Conservation (phyloP, 345 rosid genomes). For the Hibiscus trionum region DNA sequence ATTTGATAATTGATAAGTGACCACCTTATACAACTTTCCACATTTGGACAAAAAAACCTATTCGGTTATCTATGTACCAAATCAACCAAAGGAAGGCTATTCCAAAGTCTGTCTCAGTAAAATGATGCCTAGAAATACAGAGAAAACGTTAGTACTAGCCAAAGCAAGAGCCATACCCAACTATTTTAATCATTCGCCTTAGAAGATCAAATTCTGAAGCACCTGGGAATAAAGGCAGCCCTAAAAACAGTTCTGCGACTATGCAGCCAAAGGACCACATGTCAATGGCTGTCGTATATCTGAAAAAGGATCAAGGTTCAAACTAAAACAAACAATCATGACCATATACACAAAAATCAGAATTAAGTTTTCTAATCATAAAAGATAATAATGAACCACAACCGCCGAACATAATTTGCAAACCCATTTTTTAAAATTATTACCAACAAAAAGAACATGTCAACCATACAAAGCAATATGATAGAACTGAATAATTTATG, state of each 20-base stretch:
- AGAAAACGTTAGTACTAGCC: background rate
- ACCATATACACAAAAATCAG: background rate
- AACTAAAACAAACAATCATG: conserved; percentile 3
- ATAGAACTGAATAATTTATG: background rate
- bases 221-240: conserved; percentile 96
- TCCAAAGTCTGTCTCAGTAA: background rate
- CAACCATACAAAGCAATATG: background rate
- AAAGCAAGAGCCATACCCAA: conserved; percentile 56
- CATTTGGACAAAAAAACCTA: background rate
- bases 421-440: background rate
- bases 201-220: conserved; percentile 96
- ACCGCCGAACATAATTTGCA: background rate
- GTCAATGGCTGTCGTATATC: conserved; percentile 96
- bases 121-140: background rate
- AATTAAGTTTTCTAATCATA: background rate
- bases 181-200: conserved; percentile 81
- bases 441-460: background rate
- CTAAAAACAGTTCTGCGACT: conserved; percentile 95
- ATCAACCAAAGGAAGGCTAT: background rate
- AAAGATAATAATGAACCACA: background rate
- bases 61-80: background rate
- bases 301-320: conserved; percentile 43
- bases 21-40: background rate
- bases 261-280: conserved; percentile 99
- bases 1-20: background rate